Base-by-base conservation (phyloP, 352 stramenopile genomes). In the Chrysophaeum taylorii region DNA sequence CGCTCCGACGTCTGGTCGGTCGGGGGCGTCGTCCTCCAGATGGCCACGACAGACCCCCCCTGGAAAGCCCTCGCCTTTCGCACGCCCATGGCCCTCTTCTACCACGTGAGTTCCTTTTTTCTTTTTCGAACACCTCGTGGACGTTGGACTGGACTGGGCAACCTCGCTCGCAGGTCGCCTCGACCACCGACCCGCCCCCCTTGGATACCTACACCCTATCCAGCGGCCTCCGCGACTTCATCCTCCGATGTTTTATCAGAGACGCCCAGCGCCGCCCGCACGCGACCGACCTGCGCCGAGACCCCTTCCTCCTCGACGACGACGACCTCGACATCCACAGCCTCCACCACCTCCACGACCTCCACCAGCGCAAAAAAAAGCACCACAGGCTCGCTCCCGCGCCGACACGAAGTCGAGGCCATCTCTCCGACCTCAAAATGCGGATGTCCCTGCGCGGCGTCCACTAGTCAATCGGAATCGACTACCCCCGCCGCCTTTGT, bases 31-130 rank as follows among this genome's bases (percentile, higher is more conserved):
- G 81, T 87, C 27, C 83, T 86, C 70, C 84, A 93, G 70, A 92
- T 92, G 85, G 73, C 76, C 4, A 91, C 85, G 54, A 82, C 80
- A 27, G 70, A 78, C 48, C 84, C 85, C 39, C 87, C 87, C 21
- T 93, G 84, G 84, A 91, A 92, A 69, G 79, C 84, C 66, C 81
- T 91, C 38, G 86, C 86, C 66, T 82, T 89, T 54, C 85, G 79
- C 54, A 92, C 82, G 62, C 86, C 84, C 18, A 81, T 91, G 29
- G 79, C 77, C 64, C 75, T 92, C 27, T 88, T 85, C 66, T 78
- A 82, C 52, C 75, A 89, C 61, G 77, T n/a, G n/a, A n/a, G n/a
- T n/a, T n/a, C n/a, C n/a, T n/a, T n/a, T n/a, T n/a, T n/a, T n/a
- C n/a, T n/a, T n/a, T n/a, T 88, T 16, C 80, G 81, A 41, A 80